These are phyloP conservation scores for Eremothecium gossypii DNA, from an alignment of 1,139 yeast species.

Conservation along the genomic window DNA sequence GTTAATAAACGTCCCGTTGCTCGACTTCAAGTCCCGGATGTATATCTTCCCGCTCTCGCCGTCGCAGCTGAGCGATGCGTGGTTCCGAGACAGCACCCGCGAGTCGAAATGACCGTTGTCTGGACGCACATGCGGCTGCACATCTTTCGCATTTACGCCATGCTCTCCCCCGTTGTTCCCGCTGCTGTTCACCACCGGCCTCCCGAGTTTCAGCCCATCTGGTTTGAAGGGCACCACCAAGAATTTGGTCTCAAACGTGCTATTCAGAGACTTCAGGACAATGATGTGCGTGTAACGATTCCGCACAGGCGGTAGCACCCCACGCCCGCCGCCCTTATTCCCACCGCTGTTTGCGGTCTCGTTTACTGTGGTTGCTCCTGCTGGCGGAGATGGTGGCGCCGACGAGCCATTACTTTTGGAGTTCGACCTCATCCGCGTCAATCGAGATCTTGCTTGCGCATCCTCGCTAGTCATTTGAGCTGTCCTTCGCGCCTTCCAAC, in stretches of 20 bases:
- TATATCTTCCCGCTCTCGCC: slow-evolving; percentile 56
- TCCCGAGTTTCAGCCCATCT: slow-evolving; percentile 74
- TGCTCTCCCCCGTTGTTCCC: slow-evolving; percentile 8
- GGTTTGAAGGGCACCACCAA: slow-evolving; percentile 76
- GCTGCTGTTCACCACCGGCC: slow-evolving; percentile 59
- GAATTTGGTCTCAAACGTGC: slow-evolving; percentile 72
- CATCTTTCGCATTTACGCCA: slow-evolving; percentile 36
- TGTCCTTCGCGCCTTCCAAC: neutral
- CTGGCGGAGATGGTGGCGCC: slow-evolving; percentile 6
- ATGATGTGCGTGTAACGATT: slow-evolving; percentile 38
- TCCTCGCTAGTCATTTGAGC: slow-evolving; percentile 2
- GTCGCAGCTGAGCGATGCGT: slow-evolving; percentile 82
- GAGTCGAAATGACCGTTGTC: slow-evolving; percentile 93
- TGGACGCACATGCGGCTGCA: slow-evolving; percentile 33
- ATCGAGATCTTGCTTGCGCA: slow-evolving; percentile 1
- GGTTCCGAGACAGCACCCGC: slow-evolving; percentile 83
- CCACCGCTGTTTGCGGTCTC: neutral
- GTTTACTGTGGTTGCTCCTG: neutral
- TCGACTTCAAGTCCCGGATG: slow-evolving; percentile 78
- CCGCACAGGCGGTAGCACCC: slow-evolving; percentile 13
- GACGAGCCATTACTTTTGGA: slow-evolving; percentile 27
- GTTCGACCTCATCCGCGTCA: slow-evolving; percentile 19
- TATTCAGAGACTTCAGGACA: slow-evolving; percentile 66
- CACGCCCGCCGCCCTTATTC: neutral
- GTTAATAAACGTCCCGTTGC: slow-evolving; percentile 91